phyloP scores from a whole-genome alignment of 2,329 filamentous ascomycete species.

The Aspergillus amoenus region DNA sequence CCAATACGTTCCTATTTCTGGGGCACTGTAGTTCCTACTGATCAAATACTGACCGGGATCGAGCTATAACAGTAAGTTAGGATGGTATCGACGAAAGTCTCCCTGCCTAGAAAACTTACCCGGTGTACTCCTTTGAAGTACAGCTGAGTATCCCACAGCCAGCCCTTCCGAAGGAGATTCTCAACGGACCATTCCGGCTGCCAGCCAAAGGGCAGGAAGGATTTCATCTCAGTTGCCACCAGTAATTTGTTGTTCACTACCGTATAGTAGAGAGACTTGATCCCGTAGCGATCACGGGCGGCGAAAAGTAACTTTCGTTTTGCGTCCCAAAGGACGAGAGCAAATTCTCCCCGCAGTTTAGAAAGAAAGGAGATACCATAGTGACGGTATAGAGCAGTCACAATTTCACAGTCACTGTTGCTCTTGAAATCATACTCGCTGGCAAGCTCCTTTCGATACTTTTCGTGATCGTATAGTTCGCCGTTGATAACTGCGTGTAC shows the following conservation, averaged over 20 bases:
- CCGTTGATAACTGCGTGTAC: conserved; percentile 61
- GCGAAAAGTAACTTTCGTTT: conserved; percentile 45
- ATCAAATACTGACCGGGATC: conserved; percentile 47
- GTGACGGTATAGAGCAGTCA: conserved; percentile 53
- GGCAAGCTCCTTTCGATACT: conserved; percentile 39
- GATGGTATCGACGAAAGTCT: background rate
- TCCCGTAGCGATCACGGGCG: conserved; percentile 55
- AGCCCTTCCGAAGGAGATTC: conserved; percentile 45
- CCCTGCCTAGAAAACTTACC: conserved; percentile 20
- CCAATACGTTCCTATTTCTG: conserved; percentile 52
- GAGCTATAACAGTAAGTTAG: conserved; percentile 29
- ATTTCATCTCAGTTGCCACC: conserved; percentile 56
- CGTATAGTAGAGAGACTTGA: conserved; percentile 59
- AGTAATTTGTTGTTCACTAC: conserved; percentile 42
- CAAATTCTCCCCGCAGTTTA: conserved; percentile 56
- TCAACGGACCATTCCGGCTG: conserved; percentile 54
- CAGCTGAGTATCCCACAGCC: conserved; percentile 48
- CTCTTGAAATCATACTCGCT: conserved; percentile 48
- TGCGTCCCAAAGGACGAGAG: conserved; percentile 53
- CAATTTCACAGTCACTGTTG: conserved; percentile 53
- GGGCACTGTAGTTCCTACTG: conserved; percentile 38
- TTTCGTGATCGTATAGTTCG: conserved; percentile 58
- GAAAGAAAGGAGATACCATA: conserved; percentile 49
- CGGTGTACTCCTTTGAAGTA: conserved; percentile 52
- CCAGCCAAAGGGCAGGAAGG: conserved; percentile 53